Evolutionary conservation across 2,329 filamentous ascomycete genomes (phyloP).

Genomic region (Alternaria metachromatica): DNA sequence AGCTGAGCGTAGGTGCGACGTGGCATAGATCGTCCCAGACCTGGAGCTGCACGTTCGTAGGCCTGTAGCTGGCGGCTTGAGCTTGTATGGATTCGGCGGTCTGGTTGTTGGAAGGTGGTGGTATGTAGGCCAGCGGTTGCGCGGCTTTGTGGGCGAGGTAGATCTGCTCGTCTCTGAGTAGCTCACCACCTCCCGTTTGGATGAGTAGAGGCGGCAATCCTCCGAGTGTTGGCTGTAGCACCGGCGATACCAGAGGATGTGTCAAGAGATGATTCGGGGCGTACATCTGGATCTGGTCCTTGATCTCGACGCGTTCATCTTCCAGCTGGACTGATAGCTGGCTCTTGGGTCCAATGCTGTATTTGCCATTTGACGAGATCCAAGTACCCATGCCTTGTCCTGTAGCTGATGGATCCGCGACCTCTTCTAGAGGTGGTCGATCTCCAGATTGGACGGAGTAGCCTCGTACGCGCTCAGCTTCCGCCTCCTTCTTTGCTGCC

Average conservation of each 20-base stretch:
- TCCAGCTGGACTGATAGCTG: slow-evolving; percentile 70
- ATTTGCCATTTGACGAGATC: slow-evolving; percentile 45
- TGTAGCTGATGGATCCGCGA: slow-evolving; percentile 13
- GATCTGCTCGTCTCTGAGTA: slow-evolving; percentile 92
- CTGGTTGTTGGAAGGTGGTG: slow-evolving; percentile 52
- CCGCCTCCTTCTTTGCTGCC: slow-evolving; percentile 44
- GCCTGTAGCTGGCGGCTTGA: slow-evolving; percentile 72
- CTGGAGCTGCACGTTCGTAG: slow-evolving; percentile 91
- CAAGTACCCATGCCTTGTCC: slow-evolving; percentile 20
- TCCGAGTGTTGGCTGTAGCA: slow-evolving; percentile 85
- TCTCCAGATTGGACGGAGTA: slow-evolving; percentile 39
- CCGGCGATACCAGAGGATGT: slow-evolving; percentile 88
- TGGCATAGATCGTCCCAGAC: slow-evolving; percentile 97
- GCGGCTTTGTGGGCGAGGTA: slow-evolving; percentile 95
- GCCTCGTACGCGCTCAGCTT: slow-evolving; percentile 44
- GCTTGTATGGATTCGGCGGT: slow-evolving; percentile 66
- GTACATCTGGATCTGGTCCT: slow-evolving; percentile 91
- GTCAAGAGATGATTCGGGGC: slow-evolving; percentile 83
- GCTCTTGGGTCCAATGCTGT: slow-evolving; percentile 42
- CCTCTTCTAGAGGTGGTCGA: slow-evolving; percentile 18
- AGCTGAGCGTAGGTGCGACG: slow-evolving; percentile 89
- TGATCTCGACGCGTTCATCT: slow-evolving; percentile 71
- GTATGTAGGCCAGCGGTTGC: slow-evolving; percentile 77
- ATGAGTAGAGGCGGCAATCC: slow-evolving; percentile 88
- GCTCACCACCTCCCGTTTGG: slow-evolving; percentile 85